These are phyloP conservation scores for Metschnikowia orientalis DNA, from an alignment of 805 yeast species.

Conservation along the genomic window DNA sequence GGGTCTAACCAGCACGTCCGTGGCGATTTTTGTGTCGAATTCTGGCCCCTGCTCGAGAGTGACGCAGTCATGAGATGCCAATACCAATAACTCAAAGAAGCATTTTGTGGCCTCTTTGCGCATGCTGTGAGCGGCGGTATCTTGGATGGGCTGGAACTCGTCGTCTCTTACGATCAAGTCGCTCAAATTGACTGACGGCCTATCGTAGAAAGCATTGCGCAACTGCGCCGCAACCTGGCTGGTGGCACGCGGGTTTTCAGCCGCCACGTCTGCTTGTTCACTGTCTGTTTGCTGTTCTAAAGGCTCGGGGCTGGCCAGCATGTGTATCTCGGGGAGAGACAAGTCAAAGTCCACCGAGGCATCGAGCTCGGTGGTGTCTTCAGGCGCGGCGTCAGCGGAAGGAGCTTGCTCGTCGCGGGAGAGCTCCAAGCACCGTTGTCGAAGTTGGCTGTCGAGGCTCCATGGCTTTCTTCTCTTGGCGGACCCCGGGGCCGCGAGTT, in stretches of 20 bases:
- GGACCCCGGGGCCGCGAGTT: slow-evolving; percentile 27
- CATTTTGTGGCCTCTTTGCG: slow-evolving; percentile 63
- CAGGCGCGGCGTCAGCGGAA: slow-evolving; percentile 1
- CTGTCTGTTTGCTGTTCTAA: slow-evolving; percentile 11
- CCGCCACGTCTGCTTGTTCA: slow-evolving; percentile 18
- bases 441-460: slow-evolving; percentile 29
- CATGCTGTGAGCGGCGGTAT: slow-evolving; percentile 21
- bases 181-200: slow-evolving; percentile 26
- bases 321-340: slow-evolving; percentile 24
- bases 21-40: slow-evolving; percentile 41
- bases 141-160: slow-evolving; percentile 6
- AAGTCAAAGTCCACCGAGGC: slow-evolving; percentile 24
- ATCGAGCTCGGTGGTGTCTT: slow-evolving; percentile 13
- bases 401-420: slow-evolving; percentile 21
- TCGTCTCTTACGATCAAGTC: slow-evolving; percentile 39
- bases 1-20: slow-evolving; percentile 50
- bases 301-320: slow-evolving; percentile 14
- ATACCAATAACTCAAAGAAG: slow-evolving; percentile 77
- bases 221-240: slow-evolving; percentile 49
- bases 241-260: slow-evolving; percentile 45
- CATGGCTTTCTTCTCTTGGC: slow-evolving; percentile 29
- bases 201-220: slow-evolving; percentile 28
- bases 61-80: slow-evolving; percentile 74
- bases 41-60: slow-evolving; percentile 48
- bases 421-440: slow-evolving; percentile 27